Evolutionary conservation across 1,139 yeast species (phyloP).

Genomic region (Yamadazyma sp.): DNA sequence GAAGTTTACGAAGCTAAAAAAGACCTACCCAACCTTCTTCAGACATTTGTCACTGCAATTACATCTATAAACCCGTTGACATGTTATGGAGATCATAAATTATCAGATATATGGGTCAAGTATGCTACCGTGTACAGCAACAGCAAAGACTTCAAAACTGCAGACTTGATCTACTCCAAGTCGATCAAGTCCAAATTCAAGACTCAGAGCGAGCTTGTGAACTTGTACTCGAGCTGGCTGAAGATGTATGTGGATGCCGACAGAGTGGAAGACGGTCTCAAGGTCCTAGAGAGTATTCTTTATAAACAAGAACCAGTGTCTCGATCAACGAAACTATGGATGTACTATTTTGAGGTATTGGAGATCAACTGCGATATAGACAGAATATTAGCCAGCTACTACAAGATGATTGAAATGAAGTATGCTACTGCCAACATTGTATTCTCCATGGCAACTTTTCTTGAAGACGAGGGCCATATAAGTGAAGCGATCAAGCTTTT

Average conservation of each 20-base stretch:
- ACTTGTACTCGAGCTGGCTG: conserved; percentile 72
- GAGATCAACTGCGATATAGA: conserved; percentile 53
- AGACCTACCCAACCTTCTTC: conserved; percentile 42
- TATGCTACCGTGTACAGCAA: conserved; percentile 68
- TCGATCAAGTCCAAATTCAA: conserved; percentile 73
- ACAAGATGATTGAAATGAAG: conserved; percentile 57
- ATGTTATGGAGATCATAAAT: conserved; percentile 36
- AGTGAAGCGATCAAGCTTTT: conserved; percentile 61
- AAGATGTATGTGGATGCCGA: conserved; percentile 56
- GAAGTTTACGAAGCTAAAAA: conserved; percentile 24
- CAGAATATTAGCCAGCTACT: conserved; percentile 46
- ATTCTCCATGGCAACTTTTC: conserved; percentile 63
- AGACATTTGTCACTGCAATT: conserved; percentile 67
- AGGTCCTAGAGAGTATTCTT: conserved; percentile 53
- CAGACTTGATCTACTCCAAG: conserved; percentile 61
- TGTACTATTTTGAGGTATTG: conserved; percentile 68
- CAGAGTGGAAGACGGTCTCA: conserved; percentile 48
- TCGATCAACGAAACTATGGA: conserved; percentile 68
- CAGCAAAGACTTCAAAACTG: conserved; percentile 56
- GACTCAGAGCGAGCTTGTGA: conserved; percentile 62
- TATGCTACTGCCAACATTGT: conserved; percentile 70
- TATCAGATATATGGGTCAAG: conserved; percentile 64
- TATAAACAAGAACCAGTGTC: conserved; percentile 25
- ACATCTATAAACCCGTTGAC: conserved; percentile 63
- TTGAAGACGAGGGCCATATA: conserved; percentile 48